Base-by-base conservation (phyloP, 495 filamentous ascomycete species). In the Penicillium longicatenatum region DNA sequence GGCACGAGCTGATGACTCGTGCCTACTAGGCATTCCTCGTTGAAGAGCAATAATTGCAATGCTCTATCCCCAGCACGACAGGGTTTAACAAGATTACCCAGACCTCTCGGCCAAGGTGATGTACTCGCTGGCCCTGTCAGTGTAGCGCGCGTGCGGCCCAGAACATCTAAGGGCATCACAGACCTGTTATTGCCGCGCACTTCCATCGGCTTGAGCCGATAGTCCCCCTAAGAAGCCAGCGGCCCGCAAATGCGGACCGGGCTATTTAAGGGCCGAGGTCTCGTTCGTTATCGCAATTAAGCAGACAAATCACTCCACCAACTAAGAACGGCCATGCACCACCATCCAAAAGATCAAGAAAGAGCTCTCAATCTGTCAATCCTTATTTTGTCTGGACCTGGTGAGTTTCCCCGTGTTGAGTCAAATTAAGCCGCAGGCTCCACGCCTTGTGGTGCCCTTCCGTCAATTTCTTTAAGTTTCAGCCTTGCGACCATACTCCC, bases 11-110 rank as follows among this genome's bases (percentile, higher is more conserved):
- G 81, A 86, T 86, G 81, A 86, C 47, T 50, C 47, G 47, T 50
- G 47, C 47, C 47, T 50, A 50, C 47, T 50, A 50, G 47, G 82
- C 80, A 87, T 87, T 87, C 82, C 82, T 87, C 82, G 80, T 86
- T 87, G 83, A 88, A 87, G 84, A 86, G 84, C 82, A 88, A 87
- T 86, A 86, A 86, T 86, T 87, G 82, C 82, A 88, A 87, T 87
- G 83, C 82, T 86, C 82, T 87, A 87, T 86, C 81, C 82, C 82
- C 82, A 87, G 81, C 82, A 87, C 84, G 81, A 86, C 82, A 85
- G 80, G 83, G 82, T 86, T 87, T 87, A 84, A 86, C 80, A 86
- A 87, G 81, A 86, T 86, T 86, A 87, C 83, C 80, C 80, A 82
- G 76, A 75, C 83, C 84, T 87, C 85, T 78, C 81, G 83, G 85